Conservation (phyloP, 2,329 filamentous ascomycete species). For the Cadophora luteo-olivacea region DNA sequence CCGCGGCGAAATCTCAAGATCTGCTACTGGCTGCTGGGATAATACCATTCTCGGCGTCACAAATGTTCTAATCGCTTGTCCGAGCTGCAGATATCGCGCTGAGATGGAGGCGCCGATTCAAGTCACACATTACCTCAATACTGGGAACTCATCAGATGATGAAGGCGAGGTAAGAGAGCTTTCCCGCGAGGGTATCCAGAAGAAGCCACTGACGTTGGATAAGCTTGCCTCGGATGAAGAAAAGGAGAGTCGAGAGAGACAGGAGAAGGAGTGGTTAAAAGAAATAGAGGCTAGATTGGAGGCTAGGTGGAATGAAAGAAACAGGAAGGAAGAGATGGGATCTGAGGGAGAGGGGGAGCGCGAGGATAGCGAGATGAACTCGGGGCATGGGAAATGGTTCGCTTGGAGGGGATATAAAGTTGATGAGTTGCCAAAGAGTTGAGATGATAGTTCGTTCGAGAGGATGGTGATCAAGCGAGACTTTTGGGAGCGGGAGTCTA, state of each 20-base stretch:
- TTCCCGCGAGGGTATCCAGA: background rate
- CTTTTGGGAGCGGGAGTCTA: background rate
- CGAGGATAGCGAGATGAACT: background rate
- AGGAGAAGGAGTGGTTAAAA: background rate
- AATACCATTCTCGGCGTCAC: conserved; percentile 14
- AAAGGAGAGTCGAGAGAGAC: background rate
- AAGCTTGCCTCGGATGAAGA: background rate
- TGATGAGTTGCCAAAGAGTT: background rate
- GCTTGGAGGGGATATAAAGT: conserved; percentile 1
- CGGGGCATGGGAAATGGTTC: background rate
- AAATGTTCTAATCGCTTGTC: background rate
- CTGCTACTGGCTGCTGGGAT: conserved; percentile 12
- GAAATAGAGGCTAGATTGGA: background rate
- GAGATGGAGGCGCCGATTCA: background rate
- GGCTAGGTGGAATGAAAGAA: background rate
- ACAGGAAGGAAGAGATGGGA: background rate
- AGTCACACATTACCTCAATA: background rate
- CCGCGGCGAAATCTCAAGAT: background rate
- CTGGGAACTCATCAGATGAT: background rate
- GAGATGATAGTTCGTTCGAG: conserved; percentile 17
- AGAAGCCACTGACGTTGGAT: background rate
- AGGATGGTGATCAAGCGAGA: conserved; percentile 19
- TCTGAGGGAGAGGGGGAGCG: background rate
- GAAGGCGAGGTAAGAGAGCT: background rate
- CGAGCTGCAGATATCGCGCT: background rate